Percentiles rank a stretch among this genome's conserved stretches.
phyloP scores from a whole-genome alignment of 257 asterid genomes.

The Ophiorrhiza pumila region DNA sequence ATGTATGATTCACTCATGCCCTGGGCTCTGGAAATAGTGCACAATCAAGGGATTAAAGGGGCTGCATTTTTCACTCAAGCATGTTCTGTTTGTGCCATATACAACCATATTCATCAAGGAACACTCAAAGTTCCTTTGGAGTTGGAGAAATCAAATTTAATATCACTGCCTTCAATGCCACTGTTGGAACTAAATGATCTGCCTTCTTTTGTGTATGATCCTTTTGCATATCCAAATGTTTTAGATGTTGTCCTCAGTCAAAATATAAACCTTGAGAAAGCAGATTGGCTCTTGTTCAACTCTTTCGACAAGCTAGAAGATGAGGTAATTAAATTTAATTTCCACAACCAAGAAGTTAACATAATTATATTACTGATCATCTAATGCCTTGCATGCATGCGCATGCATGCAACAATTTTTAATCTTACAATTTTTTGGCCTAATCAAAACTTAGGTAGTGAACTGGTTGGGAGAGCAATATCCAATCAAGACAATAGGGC shows the following conservation, averaged over 20 bases:
- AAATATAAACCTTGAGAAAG: constrained; percentile 33
- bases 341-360: not conserved
- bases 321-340: constrained; percentile 30
- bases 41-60: constrained; percentile 24
- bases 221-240: constrained; percentile 18
- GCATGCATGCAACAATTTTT: no score
- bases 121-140: constrained; percentile 17
- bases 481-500: constrained; percentile 28
- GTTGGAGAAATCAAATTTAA: constrained; percentile 16
- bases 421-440: no score
- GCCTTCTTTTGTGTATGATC: constrained; percentile 33
- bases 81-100: constrained; percentile 30
- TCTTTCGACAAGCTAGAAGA: constrained; percentile 53
- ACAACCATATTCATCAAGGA: constrained; percentile 38
- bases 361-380: no score
- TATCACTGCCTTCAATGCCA: constrained; percentile 40
- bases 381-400: no score
- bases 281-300: constrained; percentile 68
- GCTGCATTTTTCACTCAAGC: constrained; percentile 46
- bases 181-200: constrained; percentile 27
- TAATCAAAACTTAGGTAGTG: no score
- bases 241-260: constrained; percentile 16
- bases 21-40: constrained; percentile 23
- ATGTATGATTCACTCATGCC: constrained; percentile 30
- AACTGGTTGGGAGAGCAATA: constrained; percentile 9